These are phyloP conservation scores for Xylariaceae sp. DNA, from an alignment of 2,329 filamentous ascomycete species.

Conservation along the genomic window DNA sequence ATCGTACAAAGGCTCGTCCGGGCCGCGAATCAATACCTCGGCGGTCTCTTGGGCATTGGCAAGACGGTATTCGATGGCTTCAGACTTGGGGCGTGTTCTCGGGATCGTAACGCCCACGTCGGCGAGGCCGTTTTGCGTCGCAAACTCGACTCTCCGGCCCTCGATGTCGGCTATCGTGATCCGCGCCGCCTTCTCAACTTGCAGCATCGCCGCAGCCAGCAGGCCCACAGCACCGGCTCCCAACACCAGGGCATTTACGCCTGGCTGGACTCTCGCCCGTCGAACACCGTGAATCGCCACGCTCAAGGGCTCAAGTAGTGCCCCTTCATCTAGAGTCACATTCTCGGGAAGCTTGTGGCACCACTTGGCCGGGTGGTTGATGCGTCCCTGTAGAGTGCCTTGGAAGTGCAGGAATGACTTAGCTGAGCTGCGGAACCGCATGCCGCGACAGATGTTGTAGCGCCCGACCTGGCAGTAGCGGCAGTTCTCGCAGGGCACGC, in stretches of 20 bases:
- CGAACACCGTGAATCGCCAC: constrained; percentile 7
- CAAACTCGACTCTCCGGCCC: not conserved
- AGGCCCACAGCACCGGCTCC: constrained; percentile 7
- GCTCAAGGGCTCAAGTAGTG: constrained; percentile 3
- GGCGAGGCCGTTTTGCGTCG: not conserved
- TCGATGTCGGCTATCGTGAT: constrained; percentile 3
- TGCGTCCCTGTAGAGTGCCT: constrained; percentile 4
- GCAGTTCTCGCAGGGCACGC: constrained; percentile 1
- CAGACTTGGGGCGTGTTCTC: too few species aligned
- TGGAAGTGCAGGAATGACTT: constrained; percentile 8
- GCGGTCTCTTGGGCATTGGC: constrained; percentile 11
- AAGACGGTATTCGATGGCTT: constrained; percentile 17
- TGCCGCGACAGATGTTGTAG: not conserved
- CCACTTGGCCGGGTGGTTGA: constrained; percentile 8
- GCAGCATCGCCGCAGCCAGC: not conserved
- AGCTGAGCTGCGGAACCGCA: constrained; percentile 5
- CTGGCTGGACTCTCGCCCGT: not conserved
- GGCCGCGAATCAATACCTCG: constrained; percentile 1
- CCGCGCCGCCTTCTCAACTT: not conserved
- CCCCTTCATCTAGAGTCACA: constrained; percentile 1
- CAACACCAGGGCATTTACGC: constrained; percentile 4
- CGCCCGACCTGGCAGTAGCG: constrained; percentile 2
- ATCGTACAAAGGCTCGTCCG: not conserved
- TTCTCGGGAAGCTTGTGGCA: not conserved
- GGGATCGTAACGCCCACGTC: not conserved